These are phyloP conservation scores for Cochlearia excelsa DNA, from an alignment of 345 rosid species.

Conservation along the genomic window DNA sequence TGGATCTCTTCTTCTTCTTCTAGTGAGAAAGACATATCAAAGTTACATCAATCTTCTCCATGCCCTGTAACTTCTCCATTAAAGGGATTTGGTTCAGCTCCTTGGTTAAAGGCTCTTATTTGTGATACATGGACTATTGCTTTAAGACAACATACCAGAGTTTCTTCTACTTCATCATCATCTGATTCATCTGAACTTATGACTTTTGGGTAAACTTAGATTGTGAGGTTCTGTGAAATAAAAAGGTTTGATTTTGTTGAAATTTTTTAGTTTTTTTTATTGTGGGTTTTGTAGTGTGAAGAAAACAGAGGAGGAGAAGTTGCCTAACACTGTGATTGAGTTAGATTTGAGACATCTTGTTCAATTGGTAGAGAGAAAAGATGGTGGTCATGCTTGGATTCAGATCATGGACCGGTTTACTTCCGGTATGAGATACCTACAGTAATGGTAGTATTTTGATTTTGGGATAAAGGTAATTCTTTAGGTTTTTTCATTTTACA, in stretches of 20 bases:
- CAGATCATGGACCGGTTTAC: conserved; percentile 72
- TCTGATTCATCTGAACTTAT: conserved; percentile 21
- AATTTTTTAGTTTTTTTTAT: neutral
- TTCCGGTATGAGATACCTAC: conserved; percentile 57
- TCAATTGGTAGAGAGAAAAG: conserved; percentile 62
- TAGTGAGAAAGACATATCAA: conserved; percentile 7
- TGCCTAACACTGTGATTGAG: conserved; percentile 48
- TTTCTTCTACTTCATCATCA: conserved; percentile 31
- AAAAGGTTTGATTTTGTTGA: too few relatives aligned
- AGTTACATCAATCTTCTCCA: conserved; percentile 30
- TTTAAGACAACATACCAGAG: conserved; percentile 26
- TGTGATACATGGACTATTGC: conserved; percentile 34
- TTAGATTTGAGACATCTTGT: conserved; percentile 60
- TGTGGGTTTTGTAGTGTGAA: conserved; percentile 35
- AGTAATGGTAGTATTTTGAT: too few relatives aligned
- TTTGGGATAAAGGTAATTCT: too few relatives aligned
- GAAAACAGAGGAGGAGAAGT: conserved; percentile 36
- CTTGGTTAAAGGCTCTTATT: conserved; percentile 44
- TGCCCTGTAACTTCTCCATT: conserved; percentile 33
- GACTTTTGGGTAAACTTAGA: conserved; percentile 19
- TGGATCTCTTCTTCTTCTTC: conserved; percentile 35
- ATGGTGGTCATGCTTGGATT: conserved; percentile 71
- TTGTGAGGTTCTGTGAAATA: neutral
- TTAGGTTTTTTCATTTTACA: too few relatives aligned
- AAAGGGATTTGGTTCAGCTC: conserved; percentile 43